Evolutionary conservation across 2,329 filamentous ascomycete genomes (phyloP).

Genomic region (Penicillium glabrum): DNA sequence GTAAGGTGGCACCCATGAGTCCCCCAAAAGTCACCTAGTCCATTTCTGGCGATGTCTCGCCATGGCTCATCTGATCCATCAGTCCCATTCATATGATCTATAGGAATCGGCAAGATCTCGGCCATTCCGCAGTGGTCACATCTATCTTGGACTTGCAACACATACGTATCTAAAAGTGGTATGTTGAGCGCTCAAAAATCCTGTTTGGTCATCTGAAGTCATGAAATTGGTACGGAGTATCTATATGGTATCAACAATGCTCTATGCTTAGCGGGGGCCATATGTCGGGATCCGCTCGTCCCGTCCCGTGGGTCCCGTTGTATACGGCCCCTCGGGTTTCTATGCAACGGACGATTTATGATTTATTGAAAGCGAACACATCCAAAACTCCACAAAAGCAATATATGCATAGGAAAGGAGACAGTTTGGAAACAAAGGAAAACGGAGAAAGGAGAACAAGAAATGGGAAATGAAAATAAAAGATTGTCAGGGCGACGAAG

Average conservation of each 20-base stretch:
- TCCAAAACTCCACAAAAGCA: conserved; percentile 16
- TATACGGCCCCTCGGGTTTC: not conserved
- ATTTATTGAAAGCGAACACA: conserved; percentile 12
- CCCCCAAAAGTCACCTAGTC: not conserved
- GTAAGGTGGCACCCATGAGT: conserved; percentile 8
- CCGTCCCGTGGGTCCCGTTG: conserved; percentile 12
- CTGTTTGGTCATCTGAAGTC: not conserved
- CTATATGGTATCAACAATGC: not conserved
- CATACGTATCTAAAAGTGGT: not conserved
- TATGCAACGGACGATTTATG: not conserved
- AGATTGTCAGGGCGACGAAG: not conserved
- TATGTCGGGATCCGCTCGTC: conserved; percentile 14
- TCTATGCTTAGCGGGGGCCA: conserved; percentile 1
- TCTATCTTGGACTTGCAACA: not conserved
- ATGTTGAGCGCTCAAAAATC: not conserved
- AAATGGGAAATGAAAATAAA: not conserved
- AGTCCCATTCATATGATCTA: conserved; percentile 3
- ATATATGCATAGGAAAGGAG: conserved; percentile 21
- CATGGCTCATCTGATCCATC: conserved; percentile 17
- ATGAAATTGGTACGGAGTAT: not conserved
- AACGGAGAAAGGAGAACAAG: not conserved
- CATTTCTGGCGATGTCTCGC: not conserved
- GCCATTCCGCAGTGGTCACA: not conserved
- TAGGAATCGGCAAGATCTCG: not conserved
- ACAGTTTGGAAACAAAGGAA: not conserved